Percentiles rank a stretch among this genome's conserved stretches.
Evolutionary conservation across 306 rosid species (phyloP).

Genomic region (Rubus parviflorus): DNA sequence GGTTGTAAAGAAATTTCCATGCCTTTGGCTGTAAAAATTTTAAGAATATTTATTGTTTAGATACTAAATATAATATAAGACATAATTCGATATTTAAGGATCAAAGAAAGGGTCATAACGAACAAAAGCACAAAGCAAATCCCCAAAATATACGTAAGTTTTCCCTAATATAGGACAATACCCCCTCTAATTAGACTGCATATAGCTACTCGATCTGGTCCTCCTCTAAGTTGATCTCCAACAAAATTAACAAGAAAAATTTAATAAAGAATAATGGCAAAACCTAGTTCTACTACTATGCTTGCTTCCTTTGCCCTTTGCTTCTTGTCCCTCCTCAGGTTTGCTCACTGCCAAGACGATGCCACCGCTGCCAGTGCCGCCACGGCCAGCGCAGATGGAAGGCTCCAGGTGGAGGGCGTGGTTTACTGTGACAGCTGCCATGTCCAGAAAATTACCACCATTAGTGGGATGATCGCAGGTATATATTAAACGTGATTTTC

Average conservation of each 20-base stretch:
- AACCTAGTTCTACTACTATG: background rate
- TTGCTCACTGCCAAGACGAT: background rate
- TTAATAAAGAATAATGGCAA: background rate
- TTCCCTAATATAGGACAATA: background rate
- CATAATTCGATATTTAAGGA: background rate
- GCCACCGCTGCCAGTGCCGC: background rate
- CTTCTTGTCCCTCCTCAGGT: background rate
- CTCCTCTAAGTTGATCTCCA: background rate
- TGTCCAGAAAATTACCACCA: too few relatives aligned
- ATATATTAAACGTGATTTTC: too few relatives aligned
- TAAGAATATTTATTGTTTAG: too few relatives aligned
- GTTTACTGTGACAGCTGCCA: background rate
- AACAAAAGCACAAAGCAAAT: background rate
- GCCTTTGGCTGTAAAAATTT: too few relatives aligned
- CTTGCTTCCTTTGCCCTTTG: background rate
- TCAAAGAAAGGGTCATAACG: background rate
- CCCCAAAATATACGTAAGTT: background rate
- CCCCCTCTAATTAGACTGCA: background rate
- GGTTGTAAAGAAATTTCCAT: too few relatives aligned
- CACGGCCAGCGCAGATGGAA: too few relatives aligned
- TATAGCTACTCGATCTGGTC: background rate
- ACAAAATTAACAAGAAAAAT: background rate
- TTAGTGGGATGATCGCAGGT: too few relatives aligned
- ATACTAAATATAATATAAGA: background rate
- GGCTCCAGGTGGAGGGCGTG: background rate